Evolutionary conservation across 306 rosid genomes (phyloP), one percentile per base, ranked within the genome.

Genomic region (Corylus heterophylla): DNA sequence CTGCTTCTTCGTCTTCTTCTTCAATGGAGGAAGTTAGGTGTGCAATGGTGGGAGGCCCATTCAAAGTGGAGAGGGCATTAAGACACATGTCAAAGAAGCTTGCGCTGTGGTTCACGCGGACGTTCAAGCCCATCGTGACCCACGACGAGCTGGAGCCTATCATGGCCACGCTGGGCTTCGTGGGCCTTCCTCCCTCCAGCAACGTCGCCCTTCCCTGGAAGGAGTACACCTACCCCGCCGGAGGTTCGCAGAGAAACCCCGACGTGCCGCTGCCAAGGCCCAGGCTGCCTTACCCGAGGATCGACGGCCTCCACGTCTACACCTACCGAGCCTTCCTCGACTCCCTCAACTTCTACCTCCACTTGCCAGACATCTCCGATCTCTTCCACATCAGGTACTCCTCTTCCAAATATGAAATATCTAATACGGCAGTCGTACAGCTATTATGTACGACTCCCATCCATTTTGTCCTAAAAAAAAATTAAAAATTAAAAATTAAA

Each of bases 81-180:
- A 82, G 75, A 48, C 82, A 85, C 22, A 74, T 81, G 55, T 79
- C 79, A 82, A 74, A 84, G 69, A 88, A 86, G 81, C 74, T 88
- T 59, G 88, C 89, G 13, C 54, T 88, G 11, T 88, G 91, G 91
- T 71, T 76, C 76, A 88, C 91, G 2, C 83, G 79, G 20, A 83
- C 86, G 56, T 88, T 88, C 82, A 86, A 85, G 78, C 89, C 91
- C 54, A 83, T 86, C 62, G 83, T 86, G 88, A 88, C 88, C 71
- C 91, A 88, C 85, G 88, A 86, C 68, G 89, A 88, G 85, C 84
- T 88, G 25, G 91, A 86, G 81, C 89, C 91, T 48, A 79, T 88
- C 12, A 86, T 88, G 89, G 86, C 80, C 31, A 86, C 86, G 51
- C 9, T 88, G 49, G 91, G 91, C 45, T 88, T 88, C 62, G 85